Base-by-base conservation (phyloP, 345 rosid genomes). In the Pistacia vera region DNA sequence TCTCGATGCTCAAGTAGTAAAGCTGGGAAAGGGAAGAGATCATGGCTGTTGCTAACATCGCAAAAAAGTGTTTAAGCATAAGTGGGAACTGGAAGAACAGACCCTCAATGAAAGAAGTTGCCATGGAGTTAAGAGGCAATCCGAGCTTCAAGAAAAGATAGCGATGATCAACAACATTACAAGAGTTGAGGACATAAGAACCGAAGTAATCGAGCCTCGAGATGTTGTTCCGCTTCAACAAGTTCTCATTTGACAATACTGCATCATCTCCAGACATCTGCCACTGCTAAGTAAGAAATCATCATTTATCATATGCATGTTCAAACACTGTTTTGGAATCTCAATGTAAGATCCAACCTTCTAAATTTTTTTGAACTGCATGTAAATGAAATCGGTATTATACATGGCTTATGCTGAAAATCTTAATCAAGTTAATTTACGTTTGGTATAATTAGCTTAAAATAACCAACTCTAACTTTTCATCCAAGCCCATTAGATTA, bases 51-150 rank as follows among this genome's bases (percentile, higher is more conserved):
- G 35, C 65, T 58, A 46, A 41, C 14, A 2, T 71, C 1, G 74
- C 74, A 0, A 38, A 20, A 38, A n/a, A 36, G 36, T 57, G 74
- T 13, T 71, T 71, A 58, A 71, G 20, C 51, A 11, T 62, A 4
- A 14, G 4, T 41, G 74, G 74, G 48, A n/a, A n/a, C n/a, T n/a
- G n/a, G n/a, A 71, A 44, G 56, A 58, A n/a, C 7, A 71, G 74
- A 20, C 28, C 33, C 3, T 30, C 33, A 30, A 30, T 30, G 33
- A 30, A 30, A 30, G 74, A 71, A 20, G 74, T 59, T 5, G 41
- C 66, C 8, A 41, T 11, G 54, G 56, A 58, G 30, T 16, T 71
- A 5, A n/a, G 74, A 41, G 5, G 62, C 55, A 71, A 41, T 71
- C n/a, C 18, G 13, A 58, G 65, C 8, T 13, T 58, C 74, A 38